phyloP scores from a whole-genome alignment of 177 flowering plant genomes.

The Vitis hybrid region DNA sequence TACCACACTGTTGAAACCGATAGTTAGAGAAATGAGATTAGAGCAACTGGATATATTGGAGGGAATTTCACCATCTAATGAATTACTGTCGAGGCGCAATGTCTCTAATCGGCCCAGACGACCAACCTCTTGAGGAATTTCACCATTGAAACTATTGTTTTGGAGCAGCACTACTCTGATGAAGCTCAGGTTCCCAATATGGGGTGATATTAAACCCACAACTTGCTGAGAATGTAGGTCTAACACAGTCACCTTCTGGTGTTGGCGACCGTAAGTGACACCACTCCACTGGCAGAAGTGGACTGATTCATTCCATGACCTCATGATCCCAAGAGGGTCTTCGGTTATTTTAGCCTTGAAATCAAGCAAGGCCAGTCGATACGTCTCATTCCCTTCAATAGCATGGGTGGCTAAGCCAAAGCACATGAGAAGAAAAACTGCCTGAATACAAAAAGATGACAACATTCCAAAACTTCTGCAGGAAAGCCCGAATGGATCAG shows the following conservation, averaged over 20 bases:
- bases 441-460: too few relatives aligned
- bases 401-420: too few relatives aligned
- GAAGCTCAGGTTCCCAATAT: constrained; percentile 19
- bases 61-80: constrained; percentile 1
- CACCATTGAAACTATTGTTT: constrained; percentile 6
- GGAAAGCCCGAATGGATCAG: too few relatives aligned
- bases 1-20: not conserved
- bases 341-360: not conserved
- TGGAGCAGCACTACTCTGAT: not conserved
- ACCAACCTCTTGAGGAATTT: constrained; percentile 11
- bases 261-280: constrained; percentile 9
- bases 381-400: not conserved
- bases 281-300: constrained; percentile 23
- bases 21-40: not conserved
- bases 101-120: not conserved
- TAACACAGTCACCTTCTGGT: constrained; percentile 7
- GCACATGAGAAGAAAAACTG: too few relatives aligned
- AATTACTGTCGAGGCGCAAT: not conserved
- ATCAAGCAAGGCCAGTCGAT: constrained; percentile 3
- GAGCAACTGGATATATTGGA: constrained; percentile 2
- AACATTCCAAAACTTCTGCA: too few relatives aligned
- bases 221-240: not conserved
- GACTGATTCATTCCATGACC: constrained; percentile 13
- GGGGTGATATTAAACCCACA: constrained; percentile 1
- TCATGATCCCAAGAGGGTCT: not conserved